Conservation (phyloP, 441 rosid genomes). For the Geranium incanum region DNA sequence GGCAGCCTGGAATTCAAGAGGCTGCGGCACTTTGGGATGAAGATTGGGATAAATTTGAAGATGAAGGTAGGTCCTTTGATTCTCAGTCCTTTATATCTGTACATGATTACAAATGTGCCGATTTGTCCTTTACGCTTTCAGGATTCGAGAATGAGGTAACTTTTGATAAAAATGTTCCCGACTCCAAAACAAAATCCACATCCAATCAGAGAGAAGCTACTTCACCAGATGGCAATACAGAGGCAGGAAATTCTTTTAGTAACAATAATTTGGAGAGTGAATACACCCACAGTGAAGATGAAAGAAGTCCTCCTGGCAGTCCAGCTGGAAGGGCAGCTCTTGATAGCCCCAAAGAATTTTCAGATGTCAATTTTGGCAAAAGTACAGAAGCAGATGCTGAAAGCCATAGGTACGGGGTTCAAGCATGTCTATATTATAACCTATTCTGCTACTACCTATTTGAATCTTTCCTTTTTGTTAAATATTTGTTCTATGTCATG, state of each 20-base stretch:
- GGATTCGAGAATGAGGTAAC: slow-evolving; percentile 81
- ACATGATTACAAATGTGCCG: slow-evolving; percentile 15
- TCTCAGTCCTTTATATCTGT: slow-evolving; percentile 10
- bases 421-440: not conserved
- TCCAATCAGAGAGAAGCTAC: slow-evolving; percentile 41
- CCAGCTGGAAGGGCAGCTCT: slow-evolving; percentile 50
- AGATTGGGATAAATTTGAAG: slow-evolving; percentile 99
- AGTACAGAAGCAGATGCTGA: slow-evolving; percentile 58
- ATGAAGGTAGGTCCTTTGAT: slow-evolving; percentile 51
- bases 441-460: not conserved
- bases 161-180: slow-evolving; percentile 41
- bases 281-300: slow-evolving; percentile 72
- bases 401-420: slow-evolving; percentile 34
- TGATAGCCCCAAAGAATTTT: slow-evolving; percentile 54
- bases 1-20: slow-evolving; percentile 96
- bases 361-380: slow-evolving; percentile 49
- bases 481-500: slow-evolving; percentile 1
- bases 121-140: slow-evolving; percentile 29
- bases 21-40: slow-evolving; percentile 91
- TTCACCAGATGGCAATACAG: slow-evolving; percentile 46
- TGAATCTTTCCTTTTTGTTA: not conserved
- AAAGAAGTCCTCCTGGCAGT: slow-evolving; percentile 80
- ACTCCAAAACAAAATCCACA: slow-evolving; percentile 23
- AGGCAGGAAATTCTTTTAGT: slow-evolving; percentile 36
- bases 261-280: slow-evolving; percentile 49